Base-by-base conservation (phyloP, 768 basidiomycete species). In the Macrolepiota fuliginosa region DNA sequence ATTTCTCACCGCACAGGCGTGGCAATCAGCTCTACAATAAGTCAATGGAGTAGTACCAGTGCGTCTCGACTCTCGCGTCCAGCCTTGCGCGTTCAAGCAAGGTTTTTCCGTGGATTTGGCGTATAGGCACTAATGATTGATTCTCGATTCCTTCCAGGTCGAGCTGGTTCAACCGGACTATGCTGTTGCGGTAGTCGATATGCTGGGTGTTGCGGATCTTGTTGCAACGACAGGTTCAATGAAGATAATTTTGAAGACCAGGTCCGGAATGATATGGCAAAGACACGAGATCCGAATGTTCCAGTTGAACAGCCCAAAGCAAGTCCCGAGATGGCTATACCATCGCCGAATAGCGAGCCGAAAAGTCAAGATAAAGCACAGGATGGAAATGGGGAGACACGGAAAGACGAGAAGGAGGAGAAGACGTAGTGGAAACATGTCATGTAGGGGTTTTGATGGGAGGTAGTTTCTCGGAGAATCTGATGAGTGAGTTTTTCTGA, bases 141-240 rank as follows among this genome's bases (percentile, higher is more conserved):
- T 37, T 25, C 47, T 19, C 24, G 22, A 6, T 25, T 51, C 25
- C n/a, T 51, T 32, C 19, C 36, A 59, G 58, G 37, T 37, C 49
- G 58, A 32, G 24, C 27, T n/a, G 77, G 78, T 7, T 65, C 72
- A 25, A 60, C 68, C 4, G 75, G 77, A 6, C 74, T 74, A 59
- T 70, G 78, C 57, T 63, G 66, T 36, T 61, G 67, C 19, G 69
- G 69, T 55, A 59, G 67, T 9, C 66, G 32, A 35, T 6, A 63
- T 24, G 66, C 72, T n/a, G 80, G 81, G 11, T 83, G 82, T 62
- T 83, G 81, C 64, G 77, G 74, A 12, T 72, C 71, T 36, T 83
- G 81, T 58, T 82, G 75, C 60, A 67, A 69, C 19, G 67, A 75
- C 10, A 77, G 77, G 2, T 81, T 82, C 67, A 72, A 82, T 64